Percentiles rank a stretch among this genome's conserved stretches.
These are phyloP conservation scores for Corynascus novoguineensis DNA, from an alignment of 495 filamentous ascomycete species.

Conservation along the genomic window DNA sequence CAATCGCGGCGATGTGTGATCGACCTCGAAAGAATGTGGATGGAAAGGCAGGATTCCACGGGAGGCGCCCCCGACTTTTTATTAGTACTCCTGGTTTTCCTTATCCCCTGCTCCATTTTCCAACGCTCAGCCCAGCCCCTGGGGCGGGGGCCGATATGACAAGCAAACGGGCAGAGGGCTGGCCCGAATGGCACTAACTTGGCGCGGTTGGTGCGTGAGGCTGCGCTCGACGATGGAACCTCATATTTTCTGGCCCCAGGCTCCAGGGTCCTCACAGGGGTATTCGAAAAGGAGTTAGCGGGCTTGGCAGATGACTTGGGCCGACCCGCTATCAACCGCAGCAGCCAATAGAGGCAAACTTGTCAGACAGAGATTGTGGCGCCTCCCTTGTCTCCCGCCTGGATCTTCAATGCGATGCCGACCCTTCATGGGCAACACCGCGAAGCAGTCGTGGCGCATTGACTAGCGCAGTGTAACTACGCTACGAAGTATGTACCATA, in stretches of 20 bases:
- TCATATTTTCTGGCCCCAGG: neutral
- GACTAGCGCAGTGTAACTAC: too few species aligned
- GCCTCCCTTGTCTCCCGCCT: neutral
- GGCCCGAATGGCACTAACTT: neutral
- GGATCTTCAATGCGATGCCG: constrained; percentile 8
- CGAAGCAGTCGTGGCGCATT: too few species aligned
- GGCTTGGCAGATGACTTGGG: constrained; percentile 4
- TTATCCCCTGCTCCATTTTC: neutral
- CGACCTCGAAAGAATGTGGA: neutral
- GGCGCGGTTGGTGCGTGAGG: neutral
- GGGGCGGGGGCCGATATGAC: neutral
- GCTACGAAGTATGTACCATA: too few species aligned
- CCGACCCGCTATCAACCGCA: neutral
- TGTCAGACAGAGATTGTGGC: neutral
- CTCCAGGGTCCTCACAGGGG: constrained; percentile 3
- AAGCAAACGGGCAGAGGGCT: neutral
- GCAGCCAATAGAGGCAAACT: neutral
- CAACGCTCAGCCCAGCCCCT: constrained; percentile 9
- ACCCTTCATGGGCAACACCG: neutral
- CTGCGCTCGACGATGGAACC: neutral
- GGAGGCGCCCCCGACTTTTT: neutral
- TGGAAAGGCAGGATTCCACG: neutral
- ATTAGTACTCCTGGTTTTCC: constrained; percentile 6
- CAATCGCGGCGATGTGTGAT: neutral
- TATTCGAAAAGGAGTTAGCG: neutral